phyloP scores from a whole-genome alignment of 257 asterid genomes.

The Forsythia suspensa region DNA sequence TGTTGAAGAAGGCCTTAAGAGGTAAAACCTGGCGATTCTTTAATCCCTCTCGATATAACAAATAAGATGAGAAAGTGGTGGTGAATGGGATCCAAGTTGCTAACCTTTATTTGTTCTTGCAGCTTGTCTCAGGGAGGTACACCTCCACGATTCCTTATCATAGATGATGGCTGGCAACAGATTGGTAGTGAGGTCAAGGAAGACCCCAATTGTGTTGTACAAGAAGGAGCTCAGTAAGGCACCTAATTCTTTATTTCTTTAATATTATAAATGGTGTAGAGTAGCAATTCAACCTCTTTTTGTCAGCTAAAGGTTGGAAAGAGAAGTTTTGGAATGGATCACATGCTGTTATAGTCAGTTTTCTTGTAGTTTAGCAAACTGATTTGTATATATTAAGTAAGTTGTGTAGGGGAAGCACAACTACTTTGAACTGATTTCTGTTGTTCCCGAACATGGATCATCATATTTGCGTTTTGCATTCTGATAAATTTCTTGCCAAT shows the following conservation, averaged over 20 bases:
- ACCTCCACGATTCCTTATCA: constrained; percentile 87
- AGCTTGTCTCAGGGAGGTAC: constrained; percentile 90
- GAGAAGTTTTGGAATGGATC: not conserved
- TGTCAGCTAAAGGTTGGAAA: not conserved
- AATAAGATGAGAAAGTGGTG: not conserved
- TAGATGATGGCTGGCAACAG: constrained; percentile 99
- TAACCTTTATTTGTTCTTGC: constrained; percentile 22
- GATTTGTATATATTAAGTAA: not conserved
- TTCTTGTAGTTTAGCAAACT: not conserved
- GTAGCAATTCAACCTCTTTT: not conserved
- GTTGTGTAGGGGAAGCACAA: not conserved
- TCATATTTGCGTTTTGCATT: not conserved
- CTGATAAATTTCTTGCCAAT: not conserved
- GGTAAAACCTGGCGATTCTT: constrained; percentile 39
- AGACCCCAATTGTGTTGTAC: constrained; percentile 64
- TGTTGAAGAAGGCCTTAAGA: constrained; percentile 83
- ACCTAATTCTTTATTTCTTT: not conserved
- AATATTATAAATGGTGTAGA: not conserved
- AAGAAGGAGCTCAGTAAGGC: constrained; percentile 84
- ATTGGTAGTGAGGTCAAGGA: constrained; percentile 69
- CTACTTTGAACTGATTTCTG: not conserved
- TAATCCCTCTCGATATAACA: not conserved
- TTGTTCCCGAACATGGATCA: not conserved
- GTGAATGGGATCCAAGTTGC: not conserved
- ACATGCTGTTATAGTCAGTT: not conserved